Conservation (phyloP, 1,139 yeast species). For the Saccharomycopsis hybrid region DNA sequence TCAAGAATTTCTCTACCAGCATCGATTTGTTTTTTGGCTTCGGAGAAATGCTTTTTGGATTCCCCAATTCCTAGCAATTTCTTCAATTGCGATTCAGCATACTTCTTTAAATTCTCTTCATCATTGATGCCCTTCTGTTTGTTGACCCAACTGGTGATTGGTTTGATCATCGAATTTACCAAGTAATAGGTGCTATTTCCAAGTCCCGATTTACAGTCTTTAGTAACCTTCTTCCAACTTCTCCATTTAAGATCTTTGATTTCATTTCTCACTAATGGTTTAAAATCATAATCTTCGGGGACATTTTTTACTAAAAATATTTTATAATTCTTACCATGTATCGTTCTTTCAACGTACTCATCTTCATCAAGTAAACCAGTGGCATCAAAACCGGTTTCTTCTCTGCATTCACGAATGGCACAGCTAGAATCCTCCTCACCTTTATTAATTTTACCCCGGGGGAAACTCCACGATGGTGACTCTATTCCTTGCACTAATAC, state of each 20-base stretch:
- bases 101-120: slow-evolving; percentile 39
- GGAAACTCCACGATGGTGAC: slow-evolving; percentile 89
- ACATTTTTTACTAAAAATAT: slow-evolving; percentile 74
- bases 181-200: slow-evolving; percentile 46
- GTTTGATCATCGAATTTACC: slow-evolving; percentile 55
- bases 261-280: slow-evolving; percentile 82
- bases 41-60: slow-evolving; percentile 25
- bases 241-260: slow-evolving; percentile 68
- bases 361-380: slow-evolving; percentile 57
- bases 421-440: slow-evolving; percentile 88
- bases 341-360: slow-evolving; percentile 75
- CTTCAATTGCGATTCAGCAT: slow-evolving; percentile 61
- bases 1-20: slow-evolving; percentile 74
- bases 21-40: slow-evolving; percentile 36
- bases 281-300: slow-evolving; percentile 68
- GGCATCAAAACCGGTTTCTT: slow-evolving; percentile 93
- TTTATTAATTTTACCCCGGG: slow-evolving; percentile 93
- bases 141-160: slow-evolving; percentile 51
- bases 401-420: slow-evolving; percentile 89
- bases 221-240: slow-evolving; percentile 37
- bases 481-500: slow-evolving; percentile 83
- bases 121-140: slow-evolving; percentile 50
- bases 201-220: slow-evolving; percentile 27
- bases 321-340: slow-evolving; percentile 78
- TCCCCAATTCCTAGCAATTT: slow-evolving; percentile 50